Conservation (phyloP, 2,329 filamentous ascomycete species). For the Exserohilum rostratum region DNA sequence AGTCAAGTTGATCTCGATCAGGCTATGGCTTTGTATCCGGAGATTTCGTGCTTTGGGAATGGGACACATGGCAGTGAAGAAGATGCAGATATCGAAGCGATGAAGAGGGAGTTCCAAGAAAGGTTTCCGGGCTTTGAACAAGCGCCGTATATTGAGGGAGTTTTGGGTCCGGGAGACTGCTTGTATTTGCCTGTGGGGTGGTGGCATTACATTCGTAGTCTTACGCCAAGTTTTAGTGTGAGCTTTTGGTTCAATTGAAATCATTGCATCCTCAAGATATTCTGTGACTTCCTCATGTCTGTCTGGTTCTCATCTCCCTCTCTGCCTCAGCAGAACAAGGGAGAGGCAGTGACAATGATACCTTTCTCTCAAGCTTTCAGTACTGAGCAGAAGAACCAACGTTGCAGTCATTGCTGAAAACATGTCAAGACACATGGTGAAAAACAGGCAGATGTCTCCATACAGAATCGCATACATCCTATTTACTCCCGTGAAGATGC, state of each 20-base stretch:
- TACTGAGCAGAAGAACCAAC: no score
- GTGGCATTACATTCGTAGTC: slow-evolving; percentile 95
- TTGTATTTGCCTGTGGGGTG: slow-evolving; percentile 91
- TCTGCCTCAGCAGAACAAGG: no score
- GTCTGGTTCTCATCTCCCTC: no score
- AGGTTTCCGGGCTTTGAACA: slow-evolving; percentile 62
- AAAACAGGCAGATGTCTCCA: no score
- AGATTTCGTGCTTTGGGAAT: slow-evolving; percentile 26
- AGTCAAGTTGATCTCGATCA: slow-evolving; percentile 76
- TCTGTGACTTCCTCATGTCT: no score
- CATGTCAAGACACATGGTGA: no score
- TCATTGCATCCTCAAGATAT: no score
- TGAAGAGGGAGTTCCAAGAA: slow-evolving; percentile 27
- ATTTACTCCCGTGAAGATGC: not conserved
- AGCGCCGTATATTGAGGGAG: slow-evolving; percentile 73
- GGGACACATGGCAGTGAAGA: slow-evolving; percentile 49
- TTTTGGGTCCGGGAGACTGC: slow-evolving; percentile 81
- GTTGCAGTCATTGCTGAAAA: no score
- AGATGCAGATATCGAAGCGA: not conserved
- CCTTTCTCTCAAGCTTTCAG: no score
- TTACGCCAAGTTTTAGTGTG: slow-evolving; percentile 89
- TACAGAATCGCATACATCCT: no score
- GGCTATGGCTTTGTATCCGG: slow-evolving; percentile 61
- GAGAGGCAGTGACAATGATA: no score
- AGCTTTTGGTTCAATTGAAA: slow-evolving; percentile 79